Base-by-base conservation (phyloP, 2,329 filamentous ascomycete genomes). In the Colletotrichum cuscutae region DNA sequence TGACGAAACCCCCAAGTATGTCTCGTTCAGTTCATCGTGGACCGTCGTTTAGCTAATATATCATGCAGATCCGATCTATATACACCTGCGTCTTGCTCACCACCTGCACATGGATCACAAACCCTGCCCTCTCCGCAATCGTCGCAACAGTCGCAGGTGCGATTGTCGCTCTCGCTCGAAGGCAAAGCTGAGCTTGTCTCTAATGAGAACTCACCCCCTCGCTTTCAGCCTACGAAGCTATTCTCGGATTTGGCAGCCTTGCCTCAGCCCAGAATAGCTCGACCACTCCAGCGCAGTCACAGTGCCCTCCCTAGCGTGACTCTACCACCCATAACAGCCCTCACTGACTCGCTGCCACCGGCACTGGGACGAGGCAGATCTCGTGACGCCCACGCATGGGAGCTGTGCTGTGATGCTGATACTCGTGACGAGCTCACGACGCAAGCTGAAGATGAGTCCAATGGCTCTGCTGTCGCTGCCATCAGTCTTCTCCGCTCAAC, bases 121-220 rank as follows among this genome's bases (percentile, higher is more conserved):
- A 66, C 81, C 60, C 79, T 84, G 15, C 79, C 84, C 65, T 78
- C 81, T 61, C 81, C 80, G 61, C 83, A 57, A 42, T 54, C 46
- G 8, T 64, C 61, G 32, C 61, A 64, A 35, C 82, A 83, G 60
- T 83, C 86, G n/a, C 88, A 89, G 32, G 88, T 97, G 70, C 92
- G 95, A 61, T 87, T 98, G 32, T 95, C 94, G 1, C 91, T 97
- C 78, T 97, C 94, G 22, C 88, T 95, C 37, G 95, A 98, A 79
- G 96, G 96, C 76, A 96, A 95, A 79, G 96, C 96, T n/a, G 93
- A 96, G 78, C 87, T 98, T 64, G 90, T 95, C 26, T 90, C 92
- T 67, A 88, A 92, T 74, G 90, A 92, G 75, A 86, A 88, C 35
- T 93, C 92, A 3, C 93, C 94, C 3, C 94, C 93, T 1, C 92